Evolutionary conservation across 352 stramenopile genomes (phyloP).

Genomic region (Nothophytophthora sp.): DNA sequence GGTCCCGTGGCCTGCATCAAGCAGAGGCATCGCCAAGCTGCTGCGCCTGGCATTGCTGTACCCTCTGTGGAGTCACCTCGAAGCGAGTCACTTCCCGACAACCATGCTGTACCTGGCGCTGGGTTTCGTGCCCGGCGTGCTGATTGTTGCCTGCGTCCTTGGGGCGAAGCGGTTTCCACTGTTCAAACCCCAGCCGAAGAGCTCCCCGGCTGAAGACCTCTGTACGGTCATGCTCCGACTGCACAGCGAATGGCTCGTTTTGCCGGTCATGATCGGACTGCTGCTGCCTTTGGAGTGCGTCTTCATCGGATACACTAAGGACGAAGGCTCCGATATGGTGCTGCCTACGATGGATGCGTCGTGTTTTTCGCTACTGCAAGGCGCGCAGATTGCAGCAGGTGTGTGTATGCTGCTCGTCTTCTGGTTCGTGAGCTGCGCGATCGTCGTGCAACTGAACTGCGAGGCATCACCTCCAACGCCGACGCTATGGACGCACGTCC

Average conservation of each 20-base stretch:
- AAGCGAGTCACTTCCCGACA: conserved; percentile 32
- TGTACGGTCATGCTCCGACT: conserved; percentile 49
- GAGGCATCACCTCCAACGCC: conserved; percentile 48
- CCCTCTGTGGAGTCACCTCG: conserved; percentile 47
- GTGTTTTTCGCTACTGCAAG: conserved; percentile 42
- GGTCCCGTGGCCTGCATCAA: conserved; percentile 49
- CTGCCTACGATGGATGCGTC: conserved; percentile 24
- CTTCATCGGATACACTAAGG: conserved; percentile 43
- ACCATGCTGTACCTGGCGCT: conserved; percentile 42
- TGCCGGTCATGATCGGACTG: conserved; percentile 54
- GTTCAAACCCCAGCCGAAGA: conserved; percentile 63
- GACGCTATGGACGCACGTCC: conserved; percentile 62
- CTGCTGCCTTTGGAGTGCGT: conserved; percentile 56
- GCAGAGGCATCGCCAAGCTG: conserved; percentile 32
- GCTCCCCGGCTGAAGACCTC: conserved; percentile 42
- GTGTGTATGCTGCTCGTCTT: conserved; percentile 28
- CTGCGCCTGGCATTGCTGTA: conserved; percentile 43
- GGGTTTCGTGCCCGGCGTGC: conserved; percentile 34
- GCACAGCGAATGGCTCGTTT: conserved; percentile 53
- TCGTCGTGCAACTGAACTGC: conserved; percentile 64
- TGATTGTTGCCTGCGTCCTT: conserved; percentile 31
- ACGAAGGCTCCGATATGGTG: conserved; percentile 8
- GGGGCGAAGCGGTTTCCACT: conserved; percentile 56
- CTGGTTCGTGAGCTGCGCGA: conserved; percentile 26
- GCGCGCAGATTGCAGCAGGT: conserved; percentile 29